Percentiles rank a stretch among this genome's conserved stretches.
Conservation (phyloP, 2,329 filamentous ascomycete genomes). For the Rosellinia necatrix region DNA sequence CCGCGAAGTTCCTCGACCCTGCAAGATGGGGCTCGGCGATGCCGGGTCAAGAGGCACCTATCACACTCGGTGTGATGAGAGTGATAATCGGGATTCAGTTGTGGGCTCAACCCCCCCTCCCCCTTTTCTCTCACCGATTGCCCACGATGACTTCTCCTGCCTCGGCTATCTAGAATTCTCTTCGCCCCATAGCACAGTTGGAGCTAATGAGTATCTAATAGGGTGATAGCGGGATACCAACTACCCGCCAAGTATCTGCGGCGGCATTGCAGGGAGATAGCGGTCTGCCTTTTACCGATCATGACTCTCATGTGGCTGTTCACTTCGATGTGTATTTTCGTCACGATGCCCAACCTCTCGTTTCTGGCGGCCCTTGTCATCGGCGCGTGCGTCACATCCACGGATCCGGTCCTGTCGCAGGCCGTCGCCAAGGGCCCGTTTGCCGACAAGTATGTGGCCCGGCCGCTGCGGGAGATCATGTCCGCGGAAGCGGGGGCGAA, state of each 20-base stretch:
- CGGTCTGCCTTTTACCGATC: slow-evolving; percentile 59
- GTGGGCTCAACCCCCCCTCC: slow-evolving; percentile 29
- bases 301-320: slow-evolving; percentile 68
- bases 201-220: slow-evolving; percentile 17
- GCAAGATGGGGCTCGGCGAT: slow-evolving; percentile 46
- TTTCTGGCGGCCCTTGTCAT: slow-evolving; percentile 61
- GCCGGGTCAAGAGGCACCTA: slow-evolving; percentile 43
- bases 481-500: slow-evolving; percentile 66
- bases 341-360: slow-evolving; percentile 58
- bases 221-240: slow-evolving; percentile 64
- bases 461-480: slow-evolving; percentile 63
- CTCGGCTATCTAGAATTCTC: neutral
- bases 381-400: slow-evolving; percentile 64
- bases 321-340: slow-evolving; percentile 60
- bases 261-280: slow-evolving; percentile 56
- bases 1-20: slow-evolving; percentile 56
- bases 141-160: neutral
- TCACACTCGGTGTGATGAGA: slow-evolving; percentile 56
- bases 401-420: slow-evolving; percentile 66
- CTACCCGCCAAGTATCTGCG: slow-evolving; percentile 60
- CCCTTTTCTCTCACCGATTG: neutral
- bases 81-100: slow-evolving; percentile 66
- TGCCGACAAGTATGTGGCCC: slow-evolving; percentile 63
- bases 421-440: slow-evolving; percentile 67
- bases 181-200: no score